Conservation (phyloP, 345 rosid species). For the Barbarea vulgaris region DNA sequence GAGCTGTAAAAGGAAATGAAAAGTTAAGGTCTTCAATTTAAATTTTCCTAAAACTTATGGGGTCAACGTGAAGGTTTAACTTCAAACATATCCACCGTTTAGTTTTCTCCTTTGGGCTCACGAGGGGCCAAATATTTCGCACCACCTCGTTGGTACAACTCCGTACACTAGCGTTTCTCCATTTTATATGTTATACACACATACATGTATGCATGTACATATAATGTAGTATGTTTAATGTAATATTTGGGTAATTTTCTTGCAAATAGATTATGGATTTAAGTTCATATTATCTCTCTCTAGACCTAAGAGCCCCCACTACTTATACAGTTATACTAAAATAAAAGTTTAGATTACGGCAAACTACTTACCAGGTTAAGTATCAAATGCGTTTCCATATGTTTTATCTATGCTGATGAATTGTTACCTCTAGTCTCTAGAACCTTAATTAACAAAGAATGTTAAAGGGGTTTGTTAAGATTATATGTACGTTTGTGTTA, state of each 20-base stretch:
- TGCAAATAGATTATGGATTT: not conserved
- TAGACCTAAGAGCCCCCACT: slow-evolving; percentile 1
- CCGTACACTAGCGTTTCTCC: slow-evolving; percentile 30
- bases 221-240: not conserved
- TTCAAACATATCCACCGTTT: slow-evolving; percentile 8
- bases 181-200: slow-evolving; percentile 19
- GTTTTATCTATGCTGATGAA: not conserved
- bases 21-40: slow-evolving; percentile 22
- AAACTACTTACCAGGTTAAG: slow-evolving; percentile 2
- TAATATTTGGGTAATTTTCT: slow-evolving; percentile 2
- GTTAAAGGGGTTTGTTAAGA: slow-evolving; percentile 13
- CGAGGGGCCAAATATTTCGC: slow-evolving; percentile 33
- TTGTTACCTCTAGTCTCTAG: not conserved
- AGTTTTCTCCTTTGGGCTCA: slow-evolving; percentile 33
- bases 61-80: slow-evolving; percentile 27
- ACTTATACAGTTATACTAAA: not conserved
- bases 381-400: not conserved
- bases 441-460: not conserved
- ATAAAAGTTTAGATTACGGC: not conserved
- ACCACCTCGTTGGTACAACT: slow-evolving; percentile 34
- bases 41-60: slow-evolving; percentile 20
- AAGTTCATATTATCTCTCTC: slow-evolving; percentile 5
- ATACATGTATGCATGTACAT: not conserved
- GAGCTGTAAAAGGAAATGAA: slow-evolving; percentile 19
- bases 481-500: not conserved